Evolutionary conservation across 805 yeast genomes (phyloP), one percentile per base, ranked within the genome.

Genomic region (Ogataea populi-albae): DNA sequence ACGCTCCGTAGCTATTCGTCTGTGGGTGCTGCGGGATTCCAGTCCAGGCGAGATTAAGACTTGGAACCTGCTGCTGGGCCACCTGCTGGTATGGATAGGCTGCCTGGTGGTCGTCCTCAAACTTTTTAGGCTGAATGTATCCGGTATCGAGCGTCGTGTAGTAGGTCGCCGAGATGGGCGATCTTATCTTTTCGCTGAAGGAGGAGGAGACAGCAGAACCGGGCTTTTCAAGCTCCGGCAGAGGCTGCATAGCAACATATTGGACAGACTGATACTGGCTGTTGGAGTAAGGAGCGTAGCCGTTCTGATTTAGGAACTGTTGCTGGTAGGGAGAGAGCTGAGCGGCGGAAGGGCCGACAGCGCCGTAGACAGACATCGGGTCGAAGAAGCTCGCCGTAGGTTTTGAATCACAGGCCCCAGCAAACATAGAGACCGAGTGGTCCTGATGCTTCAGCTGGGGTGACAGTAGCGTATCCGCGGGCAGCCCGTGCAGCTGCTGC

Each of bases 41-140:
- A 5, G 36, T 12, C 41, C 41, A 37, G 26, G 14, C 26, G n/a
- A 24, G 8, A 12, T 18, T 26, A 16, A 24, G 6, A 9, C 12
- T 12, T 8, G 32, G 9, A 11, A 18, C 6, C n/a, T 30, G 37
- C 28, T 22, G 33, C 21, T 23, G 29, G 6, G 23, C 6, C 20
- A 10, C n/a, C 6, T 19, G 26, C 23, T 28, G 43, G 19, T 30
- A 37, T 6, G 31, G 40, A 30, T 31, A 39, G 9, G 37, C 34
- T 12, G 30, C 37, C n/a, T 30, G 44, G 9, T 35, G 23, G 6
- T 41, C 42, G 4, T 45, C 49, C 15, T 45, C 49, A 11, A 32
- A 23, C 29, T 33, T 41, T 19, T 35, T 33, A 20, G 32, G 26
- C 21, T 27, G 28, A 35, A 15, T 32, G 30, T 7, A 38, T 17